These are phyloP conservation scores for Pythium folliculosum DNA, from an alignment of 352 stramenopile species.

Conservation along the genomic window DNA sequence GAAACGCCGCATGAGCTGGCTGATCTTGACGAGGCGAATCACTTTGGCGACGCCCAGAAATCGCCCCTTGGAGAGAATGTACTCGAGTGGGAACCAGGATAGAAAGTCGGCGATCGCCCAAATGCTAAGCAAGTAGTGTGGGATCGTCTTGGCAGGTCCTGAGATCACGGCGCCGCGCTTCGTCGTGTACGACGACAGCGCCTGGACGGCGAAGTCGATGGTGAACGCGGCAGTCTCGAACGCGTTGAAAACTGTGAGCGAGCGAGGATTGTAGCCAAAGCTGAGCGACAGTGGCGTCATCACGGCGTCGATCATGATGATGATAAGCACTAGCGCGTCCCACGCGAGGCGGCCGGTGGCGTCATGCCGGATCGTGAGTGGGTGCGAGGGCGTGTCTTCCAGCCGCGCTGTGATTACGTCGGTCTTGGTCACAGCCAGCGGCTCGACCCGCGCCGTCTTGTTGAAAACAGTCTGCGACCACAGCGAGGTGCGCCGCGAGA, in stretches of 20 bases:
- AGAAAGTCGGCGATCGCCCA: conserved; percentile 66
- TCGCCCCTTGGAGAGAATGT: conserved; percentile 41
- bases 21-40: conserved; percentile 67
- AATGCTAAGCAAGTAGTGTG: conserved; percentile 54
- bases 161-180: conserved; percentile 53
- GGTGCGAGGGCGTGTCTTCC: conserved; percentile 33
- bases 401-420: conserved; percentile 14
- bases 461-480: background rate
- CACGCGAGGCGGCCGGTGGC: conserved; percentile 40
- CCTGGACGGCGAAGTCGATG: conserved; percentile 59
- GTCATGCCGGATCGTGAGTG: conserved; percentile 55
- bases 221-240: conserved; percentile 51
- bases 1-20: conserved; percentile 50
- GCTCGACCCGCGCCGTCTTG: background rate
- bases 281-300: conserved; percentile 52
- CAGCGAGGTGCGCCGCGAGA: background rate
- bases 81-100: conserved; percentile 68
- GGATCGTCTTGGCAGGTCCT: conserved; percentile 37
- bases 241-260: conserved; percentile 35
- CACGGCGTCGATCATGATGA: conserved; percentile 57
- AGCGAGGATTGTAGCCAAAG: conserved; percentile 41
- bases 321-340: conserved; percentile 57
- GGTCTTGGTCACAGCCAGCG: conserved; percentile 1
- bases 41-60: conserved; percentile 70
- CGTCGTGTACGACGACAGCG: conserved; percentile 56